Base-by-base conservation (phyloP, 345 rosid species). In the Punica granatum region DNA sequence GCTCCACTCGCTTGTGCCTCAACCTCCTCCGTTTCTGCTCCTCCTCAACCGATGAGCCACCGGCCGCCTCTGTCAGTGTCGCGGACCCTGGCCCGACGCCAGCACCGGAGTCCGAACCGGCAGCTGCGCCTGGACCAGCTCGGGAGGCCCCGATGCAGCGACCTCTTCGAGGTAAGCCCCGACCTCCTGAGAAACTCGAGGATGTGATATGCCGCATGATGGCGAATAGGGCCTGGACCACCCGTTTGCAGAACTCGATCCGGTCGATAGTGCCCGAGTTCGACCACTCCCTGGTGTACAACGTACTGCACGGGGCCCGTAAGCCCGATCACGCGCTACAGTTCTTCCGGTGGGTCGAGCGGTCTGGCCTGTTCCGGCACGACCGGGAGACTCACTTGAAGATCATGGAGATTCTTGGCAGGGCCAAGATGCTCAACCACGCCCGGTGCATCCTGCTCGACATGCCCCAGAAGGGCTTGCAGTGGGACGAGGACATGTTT, bases 291-390 rank as follows among this genome's bases (percentile, higher is more conserved):
- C 65, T 92, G 14, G 96, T 90, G 10, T 90, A 90, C 68, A 92
- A 90, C 42, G 97, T 90, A 1, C 74, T 88, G 67, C 95, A 92
- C 63, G 78, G 88, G 16, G 88, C 98, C 5, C 80, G 75, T 63
- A 83, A 83, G 63, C 70, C 85, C 44, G 98, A 90, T 28, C 98
- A 90, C 43, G 98, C 95, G 48, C 95, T 92, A 72, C 98, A 92
- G 69, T 92, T 92, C 83, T 92, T 88, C 72, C 77, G 98, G 59
- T 92, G 96, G 98, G 84, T 92, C 7, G 95, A 92, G 78, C 91
- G 98, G 70, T 73, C 95, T 19, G 93, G 93, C 15, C 76, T 90
- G 78, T 79, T 90, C 71, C 73, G 73, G 31, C 98, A 92, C 59
- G 88, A 90, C 76, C 82, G 85, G 32, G 88, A 84, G 54, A 86